phyloP scores from a whole-genome alignment of 129 eudicot genomes.

The Flaveria bidentis region DNA sequence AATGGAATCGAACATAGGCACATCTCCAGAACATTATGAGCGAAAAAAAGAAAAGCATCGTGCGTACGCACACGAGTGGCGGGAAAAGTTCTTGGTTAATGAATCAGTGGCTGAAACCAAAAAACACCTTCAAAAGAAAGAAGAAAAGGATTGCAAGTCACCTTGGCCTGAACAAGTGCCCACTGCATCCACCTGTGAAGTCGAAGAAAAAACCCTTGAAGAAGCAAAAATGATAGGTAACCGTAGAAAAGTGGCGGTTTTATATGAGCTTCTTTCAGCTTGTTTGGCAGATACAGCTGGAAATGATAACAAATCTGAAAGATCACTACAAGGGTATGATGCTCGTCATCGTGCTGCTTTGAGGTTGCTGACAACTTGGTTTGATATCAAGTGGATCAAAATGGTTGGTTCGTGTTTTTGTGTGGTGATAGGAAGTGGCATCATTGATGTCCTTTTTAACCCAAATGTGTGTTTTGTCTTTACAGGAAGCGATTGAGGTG shows the following conservation, averaged over 20 bases:
- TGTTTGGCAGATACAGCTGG: constrained; percentile 65
- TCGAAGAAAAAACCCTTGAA: constrained; percentile 60
- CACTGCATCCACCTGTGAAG: constrained; percentile 32
- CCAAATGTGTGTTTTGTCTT: constrained; percentile 5
- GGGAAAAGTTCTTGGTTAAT: constrained; percentile 58
- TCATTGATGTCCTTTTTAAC: neutral
- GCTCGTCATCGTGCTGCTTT: constrained; percentile 95
- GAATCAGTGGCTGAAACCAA: constrained; percentile 39
- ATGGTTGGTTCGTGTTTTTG: constrained; percentile 44
- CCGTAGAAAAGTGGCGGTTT: constrained; percentile 68
- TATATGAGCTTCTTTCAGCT: constrained; percentile 89
- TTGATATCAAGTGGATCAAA: constrained; percentile 80
- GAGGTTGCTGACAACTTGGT: constrained; percentile 91
- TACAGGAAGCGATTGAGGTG: constrained; percentile 84
- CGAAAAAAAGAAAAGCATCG: constrained; percentile 64
- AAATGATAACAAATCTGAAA: constrained; percentile 47
- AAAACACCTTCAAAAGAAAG: constrained; percentile 39
- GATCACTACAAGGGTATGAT: constrained; percentile 73
- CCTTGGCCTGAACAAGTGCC: constrained; percentile 42
- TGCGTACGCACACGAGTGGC: constrained; percentile 65
- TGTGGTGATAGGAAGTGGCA: constrained; percentile 6
- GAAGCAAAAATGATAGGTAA: constrained; percentile 65
- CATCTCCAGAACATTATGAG: constrained; percentile 41
- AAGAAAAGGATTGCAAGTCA: constrained; percentile 34
- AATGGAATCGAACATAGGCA: constrained; percentile 63